Evolutionary conservation across 2,329 filamentous ascomycete genomes (phyloP).

Genomic region (Fusarium nelsonii): DNA sequence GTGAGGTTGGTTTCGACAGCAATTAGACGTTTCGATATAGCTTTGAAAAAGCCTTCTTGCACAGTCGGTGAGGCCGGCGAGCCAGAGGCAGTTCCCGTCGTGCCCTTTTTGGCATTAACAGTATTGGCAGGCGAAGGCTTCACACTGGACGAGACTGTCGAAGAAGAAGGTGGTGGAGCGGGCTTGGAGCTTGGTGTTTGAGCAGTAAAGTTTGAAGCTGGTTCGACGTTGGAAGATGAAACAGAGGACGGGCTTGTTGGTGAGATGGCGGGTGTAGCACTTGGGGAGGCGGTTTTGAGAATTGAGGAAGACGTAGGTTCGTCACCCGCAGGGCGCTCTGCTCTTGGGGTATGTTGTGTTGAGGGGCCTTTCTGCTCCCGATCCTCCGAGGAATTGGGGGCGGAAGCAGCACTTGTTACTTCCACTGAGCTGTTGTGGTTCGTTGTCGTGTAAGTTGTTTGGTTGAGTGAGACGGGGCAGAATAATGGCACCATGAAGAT

Average conservation of each 20-base stretch:
- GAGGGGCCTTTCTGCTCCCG: slow-evolving; percentile 25
- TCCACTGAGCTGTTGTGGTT: slow-evolving; percentile 10
- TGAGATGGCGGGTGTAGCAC: slow-evolving; percentile 33
- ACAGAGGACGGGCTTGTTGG: slow-evolving; percentile 34
- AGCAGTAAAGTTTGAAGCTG: slow-evolving; percentile 17
- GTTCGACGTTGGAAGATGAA: slow-evolving; percentile 29
- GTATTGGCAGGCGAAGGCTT: slow-evolving; percentile 36
- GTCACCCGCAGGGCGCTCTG: slow-evolving; percentile 23
- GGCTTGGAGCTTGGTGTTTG: slow-evolving; percentile 31
- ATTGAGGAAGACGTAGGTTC: slow-evolving; percentile 28
- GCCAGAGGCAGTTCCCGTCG: slow-evolving; percentile 46
- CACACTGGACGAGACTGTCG: slow-evolving; percentile 11
- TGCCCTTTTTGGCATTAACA: slow-evolving; percentile 47
- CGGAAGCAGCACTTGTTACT: slow-evolving; percentile 6
- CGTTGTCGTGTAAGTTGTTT: slow-evolving; percentile 1
- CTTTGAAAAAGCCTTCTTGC: slow-evolving; percentile 98
- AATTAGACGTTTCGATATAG: slow-evolving; percentile 90
- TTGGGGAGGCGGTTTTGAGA: slow-evolving; percentile 25
- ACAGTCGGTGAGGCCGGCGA: slow-evolving; percentile 75
- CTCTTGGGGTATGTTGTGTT: slow-evolving; percentile 20
- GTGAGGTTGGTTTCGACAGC: slow-evolving; percentile 94
- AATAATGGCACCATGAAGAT: slow-evolving; percentile 23
- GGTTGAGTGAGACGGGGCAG: slow-evolving; percentile 26
- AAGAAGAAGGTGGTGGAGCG: slow-evolving; percentile 17
- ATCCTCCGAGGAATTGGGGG: slow-evolving; percentile 12